Conservation (phyloP, 352 stramenopile genomes). For the Blastocystis sp. region DNA sequence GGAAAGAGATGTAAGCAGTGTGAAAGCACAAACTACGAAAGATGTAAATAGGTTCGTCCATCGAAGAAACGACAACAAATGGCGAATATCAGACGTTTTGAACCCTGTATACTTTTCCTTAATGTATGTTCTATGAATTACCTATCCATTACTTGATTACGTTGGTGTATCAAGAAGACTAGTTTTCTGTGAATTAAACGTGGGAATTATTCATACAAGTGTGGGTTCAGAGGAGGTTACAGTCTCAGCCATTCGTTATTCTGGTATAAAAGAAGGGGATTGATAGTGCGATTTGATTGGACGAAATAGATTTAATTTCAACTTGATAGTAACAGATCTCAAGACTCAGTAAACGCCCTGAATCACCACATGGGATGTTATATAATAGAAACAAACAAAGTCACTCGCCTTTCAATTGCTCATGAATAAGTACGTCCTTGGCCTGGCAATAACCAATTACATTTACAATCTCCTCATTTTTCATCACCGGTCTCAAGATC, state of each 20-base stretch:
- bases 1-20: not conserved
- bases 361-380: no score
- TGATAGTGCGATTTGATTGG: not conserved
- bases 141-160: not conserved
- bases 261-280: not conserved
- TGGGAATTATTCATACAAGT: not conserved
- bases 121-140: conserved; percentile 27
- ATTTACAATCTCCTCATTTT: conserved; percentile 61
- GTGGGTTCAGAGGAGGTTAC: not conserved
- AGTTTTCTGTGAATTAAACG: conserved; percentile 41
- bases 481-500: conserved; percentile 44
- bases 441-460: conserved; percentile 8
- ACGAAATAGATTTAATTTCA: no score
- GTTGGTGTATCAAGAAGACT: not conserved
- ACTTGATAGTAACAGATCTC: no score
- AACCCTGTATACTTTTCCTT: not conserved
- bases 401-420: not conserved
- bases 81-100: not conserved
- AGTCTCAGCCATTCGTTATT: not conserved
- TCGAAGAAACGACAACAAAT: conserved; percentile 30
- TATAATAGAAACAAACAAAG: not conserved
- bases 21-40: not conserved
- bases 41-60: conserved; percentile 31
- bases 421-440: conserved; percentile 30
- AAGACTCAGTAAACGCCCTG: no score